A percentile compares a stretch with the other conserved stretches of the same genome.
Conservation (phyloP, 1,284 basidiomycete species). For the Tetrapyrgos nigripes region DNA sequence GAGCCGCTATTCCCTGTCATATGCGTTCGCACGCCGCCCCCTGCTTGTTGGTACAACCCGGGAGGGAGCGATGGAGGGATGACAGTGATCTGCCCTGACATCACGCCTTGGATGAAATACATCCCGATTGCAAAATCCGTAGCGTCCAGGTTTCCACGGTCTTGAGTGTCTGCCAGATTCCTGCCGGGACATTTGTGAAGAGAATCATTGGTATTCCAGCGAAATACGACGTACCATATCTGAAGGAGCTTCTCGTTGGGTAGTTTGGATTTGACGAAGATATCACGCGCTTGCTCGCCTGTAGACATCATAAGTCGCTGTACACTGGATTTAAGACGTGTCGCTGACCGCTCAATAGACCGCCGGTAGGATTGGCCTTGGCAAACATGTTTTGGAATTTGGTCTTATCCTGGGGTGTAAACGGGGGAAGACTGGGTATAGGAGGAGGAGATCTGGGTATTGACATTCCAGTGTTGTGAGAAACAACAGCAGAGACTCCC, state of each 20-base stretch:
- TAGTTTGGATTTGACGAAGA: slow-evolving; percentile 94
- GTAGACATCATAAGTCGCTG: slow-evolving; percentile 20
- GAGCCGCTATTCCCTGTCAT: slow-evolving; percentile 66
- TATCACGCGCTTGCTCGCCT: slow-evolving; percentile 91
- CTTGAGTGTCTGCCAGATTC: slow-evolving; percentile 94
- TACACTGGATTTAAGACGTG: background rate
- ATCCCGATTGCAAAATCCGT: slow-evolving; percentile 97
- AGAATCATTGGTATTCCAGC: background rate
- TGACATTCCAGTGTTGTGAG: slow-evolving; percentile 61
- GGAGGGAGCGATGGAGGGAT: slow-evolving; percentile 88
- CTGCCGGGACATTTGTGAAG: slow-evolving; percentile 45
- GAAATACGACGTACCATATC: slow-evolving; percentile 77
- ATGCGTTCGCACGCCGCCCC: slow-evolving; percentile 57
- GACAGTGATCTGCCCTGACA: slow-evolving; percentile 80
- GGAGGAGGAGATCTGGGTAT: slow-evolving; percentile 67
- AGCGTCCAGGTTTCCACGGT: slow-evolving; percentile 88
- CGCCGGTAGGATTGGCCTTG: slow-evolving; percentile 75
- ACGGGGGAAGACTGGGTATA: slow-evolving; percentile 54
- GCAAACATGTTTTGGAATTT: slow-evolving; percentile 87
- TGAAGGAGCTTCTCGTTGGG: slow-evolving; percentile 89
- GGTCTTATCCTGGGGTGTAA: slow-evolving; percentile 80
- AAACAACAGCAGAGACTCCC: slow-evolving; percentile 59
- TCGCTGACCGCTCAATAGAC: slow-evolving; percentile 74
- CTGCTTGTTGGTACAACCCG: slow-evolving; percentile 88
- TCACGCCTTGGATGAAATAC: slow-evolving; percentile 92